phyloP scores from a whole-genome alignment of 2,329 filamentous ascomycete genomes.

The Fusarium solani-melongenae region DNA sequence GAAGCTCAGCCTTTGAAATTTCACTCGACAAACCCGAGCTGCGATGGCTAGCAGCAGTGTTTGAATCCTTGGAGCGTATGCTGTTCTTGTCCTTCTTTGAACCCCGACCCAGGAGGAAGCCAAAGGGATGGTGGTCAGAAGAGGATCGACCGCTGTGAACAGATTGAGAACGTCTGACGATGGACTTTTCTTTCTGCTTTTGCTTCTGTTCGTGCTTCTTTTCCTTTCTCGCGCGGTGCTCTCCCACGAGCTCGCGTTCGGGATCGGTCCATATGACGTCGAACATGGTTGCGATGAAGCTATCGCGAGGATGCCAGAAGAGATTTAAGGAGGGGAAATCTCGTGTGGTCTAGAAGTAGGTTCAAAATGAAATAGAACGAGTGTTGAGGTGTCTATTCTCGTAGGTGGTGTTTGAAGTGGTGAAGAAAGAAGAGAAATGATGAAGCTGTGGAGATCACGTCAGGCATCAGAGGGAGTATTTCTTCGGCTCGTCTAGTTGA shows the following conservation, averaged over 20 bases:
- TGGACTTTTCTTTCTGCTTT: conserved; percentile 37
- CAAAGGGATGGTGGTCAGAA: conserved; percentile 53
- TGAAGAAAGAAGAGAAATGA: not conserved
- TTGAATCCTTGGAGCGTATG: conserved; percentile 36
- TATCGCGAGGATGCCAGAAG: not conserved
- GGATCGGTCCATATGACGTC: conserved; percentile 70
- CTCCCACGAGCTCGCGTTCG: conserved; percentile 62
- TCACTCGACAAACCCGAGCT: conserved; percentile 33
- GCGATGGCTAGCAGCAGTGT: conserved; percentile 33
- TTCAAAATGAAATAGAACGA: not conserved
- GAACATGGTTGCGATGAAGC: conserved; percentile 58
- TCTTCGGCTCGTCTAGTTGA: not conserved
- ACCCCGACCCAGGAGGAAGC: conserved; percentile 56
- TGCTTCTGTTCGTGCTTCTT: conserved; percentile 47
- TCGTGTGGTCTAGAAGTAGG: not conserved
- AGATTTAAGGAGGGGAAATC: not conserved
- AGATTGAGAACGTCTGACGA: conserved; percentile 52
- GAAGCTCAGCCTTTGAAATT: conserved; percentile 29
- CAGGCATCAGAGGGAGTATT: not conserved
- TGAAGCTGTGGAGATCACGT: not conserved
- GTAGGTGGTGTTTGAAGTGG: not conserved
- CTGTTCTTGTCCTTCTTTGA: conserved; percentile 34
- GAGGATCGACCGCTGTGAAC: conserved; percentile 58
- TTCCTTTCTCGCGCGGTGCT: conserved; percentile 63
- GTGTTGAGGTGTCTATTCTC: not conserved